phyloP scores from a whole-genome alignment of 208 protist species.

The Crithidia sp. region DNA sequence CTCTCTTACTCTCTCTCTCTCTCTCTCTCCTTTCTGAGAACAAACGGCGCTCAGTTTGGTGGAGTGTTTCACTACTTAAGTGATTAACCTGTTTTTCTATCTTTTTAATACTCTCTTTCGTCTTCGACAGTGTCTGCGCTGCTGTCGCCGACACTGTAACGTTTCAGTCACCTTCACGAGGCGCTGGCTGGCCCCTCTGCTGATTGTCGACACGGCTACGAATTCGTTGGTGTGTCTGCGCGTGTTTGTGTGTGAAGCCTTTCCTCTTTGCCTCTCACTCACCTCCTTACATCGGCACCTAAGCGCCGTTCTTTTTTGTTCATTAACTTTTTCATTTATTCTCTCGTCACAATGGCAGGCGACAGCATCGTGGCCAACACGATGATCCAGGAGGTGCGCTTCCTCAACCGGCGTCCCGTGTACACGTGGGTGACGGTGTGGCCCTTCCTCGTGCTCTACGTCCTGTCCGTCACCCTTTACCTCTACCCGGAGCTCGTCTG shows the following conservation, averaged over 20 bases:
- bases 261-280: not conserved
- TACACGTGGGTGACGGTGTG: constrained; percentile 85
- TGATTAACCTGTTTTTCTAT: too few relatives aligned
- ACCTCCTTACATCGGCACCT: too few relatives aligned
- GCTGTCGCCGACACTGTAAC: too few relatives aligned
- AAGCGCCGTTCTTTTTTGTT: not conserved
- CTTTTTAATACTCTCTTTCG: too few relatives aligned
- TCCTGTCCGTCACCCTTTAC: constrained; percentile 59
- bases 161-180: too few relatives aligned
- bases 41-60: too few relatives aligned
- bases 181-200: too few relatives aligned
- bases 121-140: too few relatives aligned
- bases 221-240: not conserved
- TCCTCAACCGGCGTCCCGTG: constrained; percentile 72
- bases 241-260: not conserved
- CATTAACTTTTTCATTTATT: constrained; percentile 5
- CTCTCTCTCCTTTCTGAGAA: too few relatives aligned
- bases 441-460: constrained; percentile 85
- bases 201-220: too few relatives aligned
- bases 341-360: constrained; percentile 20
- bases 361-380: constrained; percentile 68
- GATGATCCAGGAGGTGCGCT: constrained; percentile 70
- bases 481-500: constrained; percentile 85
- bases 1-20: too few relatives aligned
- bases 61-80: too few relatives aligned